Conservation (phyloP, 441 rosid species). For the Flueggea neowawraea region DNA sequence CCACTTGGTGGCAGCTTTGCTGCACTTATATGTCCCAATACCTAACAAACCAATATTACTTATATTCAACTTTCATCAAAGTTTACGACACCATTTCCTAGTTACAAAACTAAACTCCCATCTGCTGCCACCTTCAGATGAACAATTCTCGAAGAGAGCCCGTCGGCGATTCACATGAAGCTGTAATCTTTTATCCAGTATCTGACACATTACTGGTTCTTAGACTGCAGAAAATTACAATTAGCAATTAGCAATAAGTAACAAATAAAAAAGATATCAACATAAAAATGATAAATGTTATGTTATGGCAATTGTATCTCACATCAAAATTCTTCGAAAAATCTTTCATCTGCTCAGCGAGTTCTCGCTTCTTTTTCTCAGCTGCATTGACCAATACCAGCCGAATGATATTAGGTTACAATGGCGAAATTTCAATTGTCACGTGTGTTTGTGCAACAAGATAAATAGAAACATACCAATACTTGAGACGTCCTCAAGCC, state of each 20-base stretch:
- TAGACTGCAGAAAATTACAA: conserved; percentile 33
- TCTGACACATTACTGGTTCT: conserved; percentile 25
- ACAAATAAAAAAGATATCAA: background rate
- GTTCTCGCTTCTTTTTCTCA: conserved; percentile 51
- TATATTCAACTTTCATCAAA: too few relatives aligned
- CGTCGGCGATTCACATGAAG: too few relatives aligned
- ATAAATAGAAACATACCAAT: conserved; percentile 32
- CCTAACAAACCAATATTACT: too few relatives aligned
- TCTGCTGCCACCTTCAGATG: too few relatives aligned
- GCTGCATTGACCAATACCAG: conserved; percentile 37
- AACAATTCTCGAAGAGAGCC: too few relatives aligned
- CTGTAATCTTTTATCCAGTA: background rate
- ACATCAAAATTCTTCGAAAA: conserved; percentile 59
- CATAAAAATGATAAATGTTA: too few relatives aligned
- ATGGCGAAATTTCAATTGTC: background rate
- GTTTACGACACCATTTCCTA: too few relatives aligned
- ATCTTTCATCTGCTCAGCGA: conserved; percentile 70
- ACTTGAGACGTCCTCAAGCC: conserved; percentile 60
- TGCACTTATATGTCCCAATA: too few relatives aligned
- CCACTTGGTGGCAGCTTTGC: too few relatives aligned
- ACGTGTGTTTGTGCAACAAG: background rate
- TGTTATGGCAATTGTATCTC: background rate
- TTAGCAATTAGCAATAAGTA: conserved; percentile 2
- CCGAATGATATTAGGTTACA: background rate
- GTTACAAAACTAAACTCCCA: too few relatives aligned